Percentiles rank a stretch among this genome's conserved stretches.
These are phyloP conservation scores for Pythium brachiatum DNA, from an alignment of 352 stramenopile genomes.

Conservation along the genomic window DNA sequence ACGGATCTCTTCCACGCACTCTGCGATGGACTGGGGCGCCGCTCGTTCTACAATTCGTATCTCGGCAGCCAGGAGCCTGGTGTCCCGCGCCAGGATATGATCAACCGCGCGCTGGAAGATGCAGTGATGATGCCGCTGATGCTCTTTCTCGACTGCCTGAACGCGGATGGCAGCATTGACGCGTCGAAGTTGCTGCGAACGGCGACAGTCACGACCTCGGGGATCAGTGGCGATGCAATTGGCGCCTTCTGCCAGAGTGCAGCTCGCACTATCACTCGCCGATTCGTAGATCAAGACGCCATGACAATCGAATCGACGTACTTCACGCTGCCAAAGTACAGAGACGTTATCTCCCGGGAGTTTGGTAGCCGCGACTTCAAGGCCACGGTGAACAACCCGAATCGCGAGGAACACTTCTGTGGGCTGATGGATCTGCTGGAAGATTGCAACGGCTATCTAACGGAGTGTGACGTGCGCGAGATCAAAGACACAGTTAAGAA, in stretches of 20 bases:
- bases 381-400: not conserved
- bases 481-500: conserved; percentile 16
- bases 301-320: conserved; percentile 4
- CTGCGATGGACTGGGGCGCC: conserved; percentile 26
- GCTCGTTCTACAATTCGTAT: conserved; percentile 24
- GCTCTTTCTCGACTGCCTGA: conserved; percentile 28
- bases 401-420: conserved; percentile 15
- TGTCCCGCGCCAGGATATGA: conserved; percentile 12
- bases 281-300: not conserved
- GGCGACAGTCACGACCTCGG: not conserved
- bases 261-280: conserved; percentile 2
- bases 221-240: not conserved
- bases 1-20: conserved; percentile 29
- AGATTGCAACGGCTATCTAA: not conserved
- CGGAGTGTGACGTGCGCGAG: not conserved
- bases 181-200: conserved; percentile 1
- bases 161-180: conserved; percentile 24
- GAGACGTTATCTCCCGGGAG: conserved; percentile 18
- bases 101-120: conserved; percentile 21
- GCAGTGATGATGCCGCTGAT: conserved; percentile 32
- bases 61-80: conserved; percentile 8
- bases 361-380: conserved; percentile 22
- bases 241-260: conserved; percentile 5
- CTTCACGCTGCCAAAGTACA: conserved; percentile 6
- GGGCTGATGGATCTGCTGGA: conserved; percentile 25